These are phyloP conservation scores for Picochlorum sp. DNA, from an alignment of 139 green algal species.

Conservation along the genomic window DNA sequence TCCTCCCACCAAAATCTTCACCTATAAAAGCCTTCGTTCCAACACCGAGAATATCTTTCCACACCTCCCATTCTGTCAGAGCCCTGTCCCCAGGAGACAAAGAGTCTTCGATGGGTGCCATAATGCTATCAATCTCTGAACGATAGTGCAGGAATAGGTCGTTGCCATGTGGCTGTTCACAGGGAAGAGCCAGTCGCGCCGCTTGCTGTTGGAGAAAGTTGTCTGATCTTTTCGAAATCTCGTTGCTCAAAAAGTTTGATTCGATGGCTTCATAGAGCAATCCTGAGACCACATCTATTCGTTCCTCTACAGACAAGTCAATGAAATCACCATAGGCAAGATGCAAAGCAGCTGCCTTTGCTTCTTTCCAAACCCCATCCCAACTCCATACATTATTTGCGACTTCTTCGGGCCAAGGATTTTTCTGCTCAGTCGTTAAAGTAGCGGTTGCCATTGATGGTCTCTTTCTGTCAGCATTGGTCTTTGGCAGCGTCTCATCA, in stretches of 20 bases:
- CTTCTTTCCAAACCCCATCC: background rate
- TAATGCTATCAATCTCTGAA: too few relatives aligned
- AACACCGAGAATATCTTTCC: conserved; percentile 25
- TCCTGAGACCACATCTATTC: conserved; percentile 49
- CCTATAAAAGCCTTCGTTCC: conserved; percentile 61
- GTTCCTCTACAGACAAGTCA: conserved; percentile 35
- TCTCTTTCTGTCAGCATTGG: conserved; percentile 11
- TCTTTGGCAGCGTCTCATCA: background rate
- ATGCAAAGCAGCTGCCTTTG: conserved; percentile 24
- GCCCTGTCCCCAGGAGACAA: too few relatives aligned
- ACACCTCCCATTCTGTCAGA: background rate
- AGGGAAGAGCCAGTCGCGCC: too few relatives aligned
- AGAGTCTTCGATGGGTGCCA: too few relatives aligned
- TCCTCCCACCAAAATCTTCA: conserved; percentile 43
- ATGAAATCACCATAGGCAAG: conserved; percentile 54
- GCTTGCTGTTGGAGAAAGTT: conserved; percentile 2
- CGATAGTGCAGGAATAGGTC: too few relatives aligned
- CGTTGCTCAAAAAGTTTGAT: conserved; percentile 43
- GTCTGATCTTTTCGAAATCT: conserved; percentile 47
- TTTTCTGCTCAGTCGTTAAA: conserved; percentile 8
- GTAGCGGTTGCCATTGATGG: background rate
- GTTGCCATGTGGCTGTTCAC: too few relatives aligned
- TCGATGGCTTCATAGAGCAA: conserved; percentile 52
- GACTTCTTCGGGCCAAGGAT: conserved; percentile 34
- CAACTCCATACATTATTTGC: conserved; percentile 19